A percentile compares a stretch with the other conserved stretches of the same genome.
Conservation (phyloP, 2,329 filamentous ascomycete genomes). For the Arthrobotrys musiformis region DNA sequence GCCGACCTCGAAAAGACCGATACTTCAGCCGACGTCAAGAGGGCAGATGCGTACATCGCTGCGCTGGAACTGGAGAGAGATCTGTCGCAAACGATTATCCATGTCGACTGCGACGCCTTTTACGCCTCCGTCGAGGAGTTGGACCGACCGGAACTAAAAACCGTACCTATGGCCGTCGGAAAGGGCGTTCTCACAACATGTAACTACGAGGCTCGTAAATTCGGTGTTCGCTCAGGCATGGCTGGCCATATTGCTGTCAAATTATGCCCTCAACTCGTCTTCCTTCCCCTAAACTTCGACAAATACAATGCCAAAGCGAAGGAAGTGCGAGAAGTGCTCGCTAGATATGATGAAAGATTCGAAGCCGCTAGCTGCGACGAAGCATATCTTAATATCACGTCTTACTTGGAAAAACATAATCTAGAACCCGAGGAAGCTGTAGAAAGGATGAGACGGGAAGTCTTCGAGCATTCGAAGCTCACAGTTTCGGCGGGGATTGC, state of each 20-base stretch:
- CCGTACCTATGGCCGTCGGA: conserved; percentile 88
- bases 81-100: conserved; percentile 83
- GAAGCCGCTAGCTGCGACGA: conserved; percentile 96
- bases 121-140: conserved; percentile 87
- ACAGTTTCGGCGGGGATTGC: conserved; percentile 95
- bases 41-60: conserved; percentile 74
- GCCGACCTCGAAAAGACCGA: conserved; percentile 79
- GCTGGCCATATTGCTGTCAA: conserved; percentile 91
- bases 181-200: conserved; percentile 76
- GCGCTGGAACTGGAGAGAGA: conserved; percentile 76
- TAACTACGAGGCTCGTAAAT: conserved; percentile 91
- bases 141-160: conserved; percentile 60
- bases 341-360: conserved; percentile 87
- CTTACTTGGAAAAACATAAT: conserved; percentile 77
- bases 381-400: conserved; percentile 94
- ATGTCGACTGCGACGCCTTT: conserved; percentile 97
- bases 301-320: conserved; percentile 92
- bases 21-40: conserved; percentile 76
- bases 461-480: conserved; percentile 79
- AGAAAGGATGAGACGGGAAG: conserved; percentile 78
- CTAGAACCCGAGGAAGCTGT: conserved; percentile 79
- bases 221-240: conserved; percentile 93
- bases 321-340: conserved; percentile 83
- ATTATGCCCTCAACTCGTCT: conserved; percentile 84
- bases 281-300: conserved; percentile 84